Percentiles rank a stretch among this genome's conserved stretches.
Evolutionary conservation across 139 green algal species (phyloP).

Genomic region (Chlamydomonas schloesseri): DNA sequence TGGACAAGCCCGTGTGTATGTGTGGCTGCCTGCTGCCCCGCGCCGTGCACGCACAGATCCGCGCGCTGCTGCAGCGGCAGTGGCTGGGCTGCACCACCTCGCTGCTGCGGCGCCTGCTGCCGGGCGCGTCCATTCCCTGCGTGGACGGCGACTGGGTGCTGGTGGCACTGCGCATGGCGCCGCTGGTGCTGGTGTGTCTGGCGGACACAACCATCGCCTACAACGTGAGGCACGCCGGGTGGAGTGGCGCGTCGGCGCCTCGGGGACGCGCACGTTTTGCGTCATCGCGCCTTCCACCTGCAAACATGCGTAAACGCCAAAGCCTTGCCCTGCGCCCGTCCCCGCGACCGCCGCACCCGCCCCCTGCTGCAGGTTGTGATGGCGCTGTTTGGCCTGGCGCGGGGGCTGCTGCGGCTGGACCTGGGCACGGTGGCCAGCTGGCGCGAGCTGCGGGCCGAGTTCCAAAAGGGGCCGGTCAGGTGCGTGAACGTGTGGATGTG

Average conservation of each 20-base stretch:
- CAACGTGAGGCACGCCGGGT: no score
- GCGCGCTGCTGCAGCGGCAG: not conserved
- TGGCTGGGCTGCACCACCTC: not conserved
- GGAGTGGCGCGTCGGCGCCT: no score
- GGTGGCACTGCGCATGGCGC: not conserved
- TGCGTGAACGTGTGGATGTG: not conserved
- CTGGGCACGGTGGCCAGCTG: constrained; percentile 23
- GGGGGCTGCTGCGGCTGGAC: constrained; percentile 12
- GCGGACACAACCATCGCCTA: constrained; percentile 29
- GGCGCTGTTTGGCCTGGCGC: constrained; percentile 7
- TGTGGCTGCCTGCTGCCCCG: no score
- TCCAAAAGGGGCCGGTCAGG: constrained; percentile 16
- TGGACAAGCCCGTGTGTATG: no score
- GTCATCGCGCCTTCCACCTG: no score
- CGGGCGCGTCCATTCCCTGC: not conserved
- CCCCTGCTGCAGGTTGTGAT: not conserved
- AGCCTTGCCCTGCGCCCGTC: no score
- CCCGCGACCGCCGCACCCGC: no score
- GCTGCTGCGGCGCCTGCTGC: not conserved
- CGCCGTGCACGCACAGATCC: no score
- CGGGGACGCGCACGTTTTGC: no score
- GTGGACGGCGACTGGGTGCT: not conserved
- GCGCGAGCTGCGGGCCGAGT: constrained; percentile 19
- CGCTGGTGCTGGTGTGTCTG: constrained; percentile 9
- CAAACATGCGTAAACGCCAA: no score